Conservation (phyloP, 108 stramenopile genomes). For the Skeletonema tropicum region DNA sequence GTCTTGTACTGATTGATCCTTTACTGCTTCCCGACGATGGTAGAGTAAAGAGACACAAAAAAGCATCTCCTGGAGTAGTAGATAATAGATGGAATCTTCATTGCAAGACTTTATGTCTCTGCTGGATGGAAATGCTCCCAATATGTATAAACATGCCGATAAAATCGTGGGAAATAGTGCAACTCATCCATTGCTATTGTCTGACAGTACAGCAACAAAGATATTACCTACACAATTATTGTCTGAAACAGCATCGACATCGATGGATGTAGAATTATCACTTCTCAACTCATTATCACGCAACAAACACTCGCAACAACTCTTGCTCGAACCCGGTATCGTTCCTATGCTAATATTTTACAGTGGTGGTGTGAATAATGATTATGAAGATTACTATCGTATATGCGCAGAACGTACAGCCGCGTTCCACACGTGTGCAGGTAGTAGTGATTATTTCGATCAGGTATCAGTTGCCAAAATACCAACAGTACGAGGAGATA, state of each 20-base stretch:
- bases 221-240: not conserved
- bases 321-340: constrained; percentile 27
- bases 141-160: not conserved
- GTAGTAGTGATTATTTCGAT: constrained; percentile 11
- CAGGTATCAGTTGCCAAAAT: constrained; percentile 26
- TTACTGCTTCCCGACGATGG: constrained; percentile 44
- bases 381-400: constrained; percentile 22
- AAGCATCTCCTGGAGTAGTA: not conserved
- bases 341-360: constrained; percentile 43
- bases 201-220: not conserved
- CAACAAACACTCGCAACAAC: constrained; percentile 19
- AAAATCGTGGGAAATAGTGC: not conserved
- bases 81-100: constrained; percentile 28
- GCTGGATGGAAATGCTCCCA: constrained; percentile 5
- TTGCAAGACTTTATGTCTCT: constrained; percentile 23
- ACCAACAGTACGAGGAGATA: not conserved
- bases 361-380: constrained; percentile 21
- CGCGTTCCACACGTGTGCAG: constrained; percentile 26
- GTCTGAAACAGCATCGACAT: not conserved
- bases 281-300: constrained; percentile 22
- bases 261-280: constrained; percentile 7
- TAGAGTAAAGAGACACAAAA: constrained; percentile 3
- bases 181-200: constrained; percentile 1
- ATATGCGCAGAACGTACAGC: constrained; percentile 45
- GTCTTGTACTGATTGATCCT: constrained; percentile 50